phyloP scores from a whole-genome alignment of 2,329 filamentous ascomycete genomes.

The Capronia americana region DNA sequence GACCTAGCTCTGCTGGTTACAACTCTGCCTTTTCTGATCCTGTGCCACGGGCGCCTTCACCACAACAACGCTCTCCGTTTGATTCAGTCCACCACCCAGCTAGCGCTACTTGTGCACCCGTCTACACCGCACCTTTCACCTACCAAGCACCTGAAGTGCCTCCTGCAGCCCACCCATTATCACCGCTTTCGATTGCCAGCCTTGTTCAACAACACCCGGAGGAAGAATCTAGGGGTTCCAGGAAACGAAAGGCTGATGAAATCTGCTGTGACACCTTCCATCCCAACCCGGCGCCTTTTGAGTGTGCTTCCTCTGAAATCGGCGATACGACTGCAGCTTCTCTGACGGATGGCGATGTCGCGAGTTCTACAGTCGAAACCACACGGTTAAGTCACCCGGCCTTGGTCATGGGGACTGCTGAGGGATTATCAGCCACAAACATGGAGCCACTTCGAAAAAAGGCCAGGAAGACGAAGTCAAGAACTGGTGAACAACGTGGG shows the following conservation, averaged over 20 bases:
- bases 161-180: neutral
- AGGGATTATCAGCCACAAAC: slow-evolving; percentile 25
- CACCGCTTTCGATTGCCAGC: slow-evolving; percentile 18
- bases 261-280: slow-evolving; percentile 34
- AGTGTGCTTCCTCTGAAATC: neutral
- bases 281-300: neutral
- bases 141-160: neutral
- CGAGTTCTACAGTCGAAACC: neutral
- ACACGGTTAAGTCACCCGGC: slow-evolving; percentile 18
- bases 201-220: neutral
- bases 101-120: neutral
- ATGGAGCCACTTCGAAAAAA: slow-evolving; percentile 33
- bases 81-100: neutral
- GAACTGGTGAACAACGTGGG: slow-evolving; percentile 4
- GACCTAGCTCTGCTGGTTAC: slow-evolving; percentile 25
- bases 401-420: slow-evolving; percentile 42
- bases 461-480: slow-evolving; percentile 27
- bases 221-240: slow-evolving; percentile 4
- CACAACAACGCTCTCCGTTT: neutral
- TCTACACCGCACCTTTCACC: neutral
- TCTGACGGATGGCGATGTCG: neutral
- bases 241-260: slow-evolving; percentile 37
- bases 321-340: neutral
- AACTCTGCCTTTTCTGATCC: slow-evolving; percentile 30
- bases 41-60: neutral